Base-by-base conservation (phyloP, 75 land plant genomes). In the Pseudotsuga menziesii region DNA sequence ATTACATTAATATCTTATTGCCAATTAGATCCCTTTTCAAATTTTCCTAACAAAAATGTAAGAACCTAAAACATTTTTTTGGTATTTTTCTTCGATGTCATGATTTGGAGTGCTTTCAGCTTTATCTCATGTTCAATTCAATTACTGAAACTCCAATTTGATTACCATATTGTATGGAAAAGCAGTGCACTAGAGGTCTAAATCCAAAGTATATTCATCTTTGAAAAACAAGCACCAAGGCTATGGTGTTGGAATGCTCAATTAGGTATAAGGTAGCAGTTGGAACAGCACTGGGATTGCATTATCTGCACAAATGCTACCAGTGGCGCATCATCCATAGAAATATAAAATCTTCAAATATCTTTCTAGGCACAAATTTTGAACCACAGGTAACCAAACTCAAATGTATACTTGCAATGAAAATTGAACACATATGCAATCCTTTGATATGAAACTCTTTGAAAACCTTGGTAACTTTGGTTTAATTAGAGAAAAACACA, bases 311-410 rank as follows among this genome's bases (percentile, higher is more conserved):
- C 75, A 82, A 85, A 71, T 64, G 88, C 41, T 93, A 96, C 75
- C 89, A 84, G 56, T 80, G 83, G 11, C 83, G 97, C 6, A 93
- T 95, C 56, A 93, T 95, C 61, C 98, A 95, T 57, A 77, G 98
- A 16, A 96, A 95, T 75, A 95, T 95, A 41, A 95, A 95, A 81
- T 90, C 98, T 20, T 95, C 98, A 55, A 95, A 95, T 62, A 83
- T 95, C 35, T 84, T 95, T 32, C 88, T 95, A 52, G 93, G 86
- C 4, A 61, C 81, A 19, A 96, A 93, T 74, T 95, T 82, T 77
- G 94, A 93, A 59, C 94, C 98, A 35, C 98, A 95, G 96, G 98
- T 95, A 13, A 58, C 20, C 22, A 22, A 70, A 57, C 59, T 20
- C 8, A 26, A 44, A 23, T 17, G 16, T 59, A 16, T 74, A 7